Evolutionary conservation across 768 basidiomycete genomes (phyloP).

Genomic region (Rhodotorula graminis): DNA sequence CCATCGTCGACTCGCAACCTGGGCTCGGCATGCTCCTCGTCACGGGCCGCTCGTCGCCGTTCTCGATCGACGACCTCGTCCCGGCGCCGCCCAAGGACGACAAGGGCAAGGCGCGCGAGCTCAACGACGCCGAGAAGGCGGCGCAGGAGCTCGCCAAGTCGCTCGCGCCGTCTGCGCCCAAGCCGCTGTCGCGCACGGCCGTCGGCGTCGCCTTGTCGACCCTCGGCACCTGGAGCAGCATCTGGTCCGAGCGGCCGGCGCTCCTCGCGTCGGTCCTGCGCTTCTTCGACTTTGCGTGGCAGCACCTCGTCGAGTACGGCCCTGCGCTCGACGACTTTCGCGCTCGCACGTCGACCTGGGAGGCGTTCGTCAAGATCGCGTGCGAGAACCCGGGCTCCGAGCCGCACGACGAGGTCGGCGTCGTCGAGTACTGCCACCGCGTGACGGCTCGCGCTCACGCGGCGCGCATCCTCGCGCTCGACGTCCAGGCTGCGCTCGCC

Average conservation of each 20-base stretch:
- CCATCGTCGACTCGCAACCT: slow-evolving; percentile 79
- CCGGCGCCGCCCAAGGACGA: slow-evolving; percentile 49
- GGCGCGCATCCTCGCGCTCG: slow-evolving; percentile 66
- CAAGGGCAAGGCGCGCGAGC: slow-evolving; percentile 40
- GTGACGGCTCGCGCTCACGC: slow-evolving; percentile 69
- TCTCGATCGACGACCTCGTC: slow-evolving; percentile 5
- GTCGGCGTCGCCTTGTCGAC: slow-evolving; percentile 64
- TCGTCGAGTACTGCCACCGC: slow-evolving; percentile 61
- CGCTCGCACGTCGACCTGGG: slow-evolving; percentile 48
- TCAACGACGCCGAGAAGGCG: slow-evolving; percentile 44
- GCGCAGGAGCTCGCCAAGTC: slow-evolving; percentile 42
- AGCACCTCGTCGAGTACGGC: slow-evolving; percentile 71
- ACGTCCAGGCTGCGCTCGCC: slow-evolving; percentile 53
- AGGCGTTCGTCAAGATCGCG: slow-evolving; percentile 61
- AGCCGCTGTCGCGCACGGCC: slow-evolving; percentile 52
- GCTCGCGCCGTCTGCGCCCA: slow-evolving; percentile 8
- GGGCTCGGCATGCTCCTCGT: slow-evolving; percentile 76
- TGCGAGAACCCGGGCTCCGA: slow-evolving; percentile 51
- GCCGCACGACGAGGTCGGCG: slow-evolving; percentile 54
- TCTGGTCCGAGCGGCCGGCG: slow-evolving; percentile 73
- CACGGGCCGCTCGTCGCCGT: slow-evolving; percentile 59
- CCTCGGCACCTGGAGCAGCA: slow-evolving; percentile 63
- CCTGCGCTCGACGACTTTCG: slow-evolving; percentile 57
- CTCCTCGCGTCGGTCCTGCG: slow-evolving; percentile 67
- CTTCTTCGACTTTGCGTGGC: slow-evolving; percentile 74